Base-by-base conservation (phyloP, 2,329 filamentous ascomycete species). In the Diaporthe aspalathi region DNA sequence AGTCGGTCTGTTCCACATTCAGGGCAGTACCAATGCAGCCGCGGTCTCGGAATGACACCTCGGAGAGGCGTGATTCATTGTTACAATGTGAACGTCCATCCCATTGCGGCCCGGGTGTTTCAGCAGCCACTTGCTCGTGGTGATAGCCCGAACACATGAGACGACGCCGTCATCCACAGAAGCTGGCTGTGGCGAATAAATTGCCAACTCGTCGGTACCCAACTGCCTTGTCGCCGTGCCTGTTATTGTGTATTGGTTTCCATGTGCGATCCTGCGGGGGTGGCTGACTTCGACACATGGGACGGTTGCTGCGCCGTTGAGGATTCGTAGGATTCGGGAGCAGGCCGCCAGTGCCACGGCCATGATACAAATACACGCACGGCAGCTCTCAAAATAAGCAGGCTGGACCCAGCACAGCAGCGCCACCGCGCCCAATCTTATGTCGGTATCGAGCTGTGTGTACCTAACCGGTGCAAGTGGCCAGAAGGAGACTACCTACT, bases 11-110 rank as follows among this genome's bases (percentile, higher is more conserved):
- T 38, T 38, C 3, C 43, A 49, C 7, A 20, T n/a, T n/a, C n/a
- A n/a, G n/a, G n/a, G n/a, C n/a, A n/a, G 20, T 12, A 49, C 27
- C 3, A 22, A 29, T 50, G 45, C 29, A 5, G 3, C 24, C 14
- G n/a, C 60, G 43, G 60, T 20, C n/a, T 38, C 60, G 60, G 60
- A 65, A 29, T 50, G 45, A 65, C 60, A 14, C n/a, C 45, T 50
- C 60, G 45, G n/a, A 24, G 7, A 27, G 29, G 38, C 29, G 4
- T 38, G 45, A 38, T 27, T 17, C 7, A 63, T 24, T 38, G 29
- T 1, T 35, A 17, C 11, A 35, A 50, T 49, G 32, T 65, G 45
- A 38, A 35, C 60, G 29, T 11, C 9, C 60, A 32, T 50, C 45
- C 45, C 43, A 63, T 5, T 12, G 16, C 12, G 2, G 35, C n/a